These are phyloP conservation scores for Calonectria pauciramosa DNA, from an alignment of 2,329 filamentous ascomycete genomes.

Conservation along the genomic window DNA sequence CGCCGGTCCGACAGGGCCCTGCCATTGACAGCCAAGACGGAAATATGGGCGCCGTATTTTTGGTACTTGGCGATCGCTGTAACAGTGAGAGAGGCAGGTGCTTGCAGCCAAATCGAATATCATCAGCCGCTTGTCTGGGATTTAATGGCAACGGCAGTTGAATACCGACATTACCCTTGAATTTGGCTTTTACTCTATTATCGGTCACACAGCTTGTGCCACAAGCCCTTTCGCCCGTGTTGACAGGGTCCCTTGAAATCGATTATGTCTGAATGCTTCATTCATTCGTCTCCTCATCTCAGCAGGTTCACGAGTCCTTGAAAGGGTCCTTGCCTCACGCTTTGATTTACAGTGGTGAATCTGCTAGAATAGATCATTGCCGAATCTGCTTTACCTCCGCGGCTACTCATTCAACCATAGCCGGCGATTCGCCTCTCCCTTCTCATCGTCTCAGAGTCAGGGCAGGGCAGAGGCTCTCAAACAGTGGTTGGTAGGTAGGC, in stretches of 20 bases:
- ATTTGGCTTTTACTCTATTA: background rate
- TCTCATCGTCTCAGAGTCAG: background rate
- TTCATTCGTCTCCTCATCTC: background rate
- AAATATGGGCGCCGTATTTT: background rate
- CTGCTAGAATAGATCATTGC: background rate
- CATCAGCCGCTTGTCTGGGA: background rate
- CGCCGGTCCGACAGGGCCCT: slow-evolving; percentile 6
- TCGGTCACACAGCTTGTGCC: background rate
- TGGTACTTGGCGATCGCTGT: background rate
- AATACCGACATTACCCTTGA: background rate
- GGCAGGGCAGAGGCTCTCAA: background rate
- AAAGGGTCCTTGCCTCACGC: background rate
- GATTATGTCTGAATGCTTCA: background rate
- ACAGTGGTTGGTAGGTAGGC: background rate
- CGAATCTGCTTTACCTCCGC: background rate
- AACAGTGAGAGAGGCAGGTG: background rate
- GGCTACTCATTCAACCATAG: background rate
- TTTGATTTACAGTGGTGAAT: background rate
- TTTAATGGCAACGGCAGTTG: background rate
- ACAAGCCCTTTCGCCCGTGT: background rate
- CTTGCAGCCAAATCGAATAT: background rate
- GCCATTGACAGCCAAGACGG: background rate
- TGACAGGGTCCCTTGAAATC: background rate
- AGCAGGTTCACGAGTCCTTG: background rate
- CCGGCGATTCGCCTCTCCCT: background rate